Evolutionary conservation across 2,329 filamentous ascomycete species (phyloP).

Genomic region (Pyrenophora seminiperda): DNA sequence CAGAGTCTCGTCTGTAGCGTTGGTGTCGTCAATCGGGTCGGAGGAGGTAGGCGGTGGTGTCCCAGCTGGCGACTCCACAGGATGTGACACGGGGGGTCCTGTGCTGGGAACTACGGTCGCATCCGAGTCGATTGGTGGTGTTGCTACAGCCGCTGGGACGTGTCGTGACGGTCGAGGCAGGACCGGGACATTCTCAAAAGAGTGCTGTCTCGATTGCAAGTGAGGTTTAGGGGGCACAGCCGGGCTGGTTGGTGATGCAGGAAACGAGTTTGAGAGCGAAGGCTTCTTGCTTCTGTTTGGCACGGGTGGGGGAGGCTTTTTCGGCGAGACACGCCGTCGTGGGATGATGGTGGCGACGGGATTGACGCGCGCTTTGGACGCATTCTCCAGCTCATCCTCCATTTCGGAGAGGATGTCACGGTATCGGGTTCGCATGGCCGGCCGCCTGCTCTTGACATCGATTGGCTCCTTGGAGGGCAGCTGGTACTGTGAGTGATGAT

Average conservation of each 20-base stretch:
- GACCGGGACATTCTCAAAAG: constrained; percentile 22
- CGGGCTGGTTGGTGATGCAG: constrained; percentile 21
- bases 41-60: constrained; percentile 17
- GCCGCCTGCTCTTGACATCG: constrained; percentile 12
- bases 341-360: constrained; percentile 16
- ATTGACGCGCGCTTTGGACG: constrained; percentile 25
- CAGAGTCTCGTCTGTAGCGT: constrained; percentile 4
- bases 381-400: constrained; percentile 34
- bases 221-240: constrained; percentile 19
- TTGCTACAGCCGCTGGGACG: constrained; percentile 15
- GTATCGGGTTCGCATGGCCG: constrained; percentile 26
- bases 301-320: constrained; percentile 17
- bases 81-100: constrained; percentile 2
- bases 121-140: constrained; percentile 37
- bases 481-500: constrained; percentile 42
- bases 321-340: constrained; percentile 30
- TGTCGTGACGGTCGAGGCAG: constrained; percentile 14
- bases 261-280: constrained; percentile 17
- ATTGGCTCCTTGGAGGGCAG: constrained; percentile 21
- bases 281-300: constrained; percentile 29
- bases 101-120: constrained; percentile 29
- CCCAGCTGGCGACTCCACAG: constrained; percentile 6
- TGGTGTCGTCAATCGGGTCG: constrained; percentile 8
- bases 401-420: constrained; percentile 38
- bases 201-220: constrained; percentile 20